phyloP scores from a whole-genome alignment of 495 filamentous ascomycete species.

The Hypomontagnella monticulosa region DNA sequence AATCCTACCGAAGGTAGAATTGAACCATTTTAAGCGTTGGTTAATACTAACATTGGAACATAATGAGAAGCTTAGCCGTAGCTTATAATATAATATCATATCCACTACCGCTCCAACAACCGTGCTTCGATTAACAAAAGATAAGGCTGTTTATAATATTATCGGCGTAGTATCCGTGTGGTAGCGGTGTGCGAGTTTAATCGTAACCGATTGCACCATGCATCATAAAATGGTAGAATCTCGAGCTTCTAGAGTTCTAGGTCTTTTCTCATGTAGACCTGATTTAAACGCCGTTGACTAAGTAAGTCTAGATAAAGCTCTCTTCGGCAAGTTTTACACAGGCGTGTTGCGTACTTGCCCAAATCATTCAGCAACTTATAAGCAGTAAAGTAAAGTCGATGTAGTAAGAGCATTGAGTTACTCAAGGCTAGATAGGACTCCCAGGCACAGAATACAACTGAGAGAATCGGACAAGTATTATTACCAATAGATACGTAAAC shows the following conservation, averaged over 20 bases:
- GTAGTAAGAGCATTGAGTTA: too few species aligned
- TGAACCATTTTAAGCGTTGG: slow-evolving; percentile 25
- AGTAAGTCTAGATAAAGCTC: slow-evolving; percentile 4
- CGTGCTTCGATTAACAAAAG: slow-evolving; percentile 10
- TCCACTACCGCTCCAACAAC: slow-evolving; percentile 1
- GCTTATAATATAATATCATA: background rate
- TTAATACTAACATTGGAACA: background rate
- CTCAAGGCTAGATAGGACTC: too few species aligned
- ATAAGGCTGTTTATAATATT: slow-evolving; percentile 19
- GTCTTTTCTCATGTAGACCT: background rate
- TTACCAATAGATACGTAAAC: slow-evolving; percentile 12
- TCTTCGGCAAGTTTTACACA: background rate
- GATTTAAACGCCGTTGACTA: background rate
- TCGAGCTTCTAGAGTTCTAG: slow-evolving; percentile 1
- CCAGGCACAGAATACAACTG: too few species aligned
- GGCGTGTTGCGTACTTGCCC: background rate
- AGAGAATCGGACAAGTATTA: background rate
- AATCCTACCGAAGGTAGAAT: slow-evolving; percentile 14
- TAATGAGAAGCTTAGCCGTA: slow-evolving; percentile 30
- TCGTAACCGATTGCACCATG: background rate
- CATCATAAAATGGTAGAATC: background rate
- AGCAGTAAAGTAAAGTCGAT: too few species aligned
- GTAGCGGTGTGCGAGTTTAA: background rate
- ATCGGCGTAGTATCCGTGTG: background rate
- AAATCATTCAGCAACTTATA: too few species aligned